Percentiles rank a stretch among this genome's conserved stretches.
These are phyloP conservation scores for Davidsoniella neocaledoniae DNA, from an alignment of 2,329 filamentous ascomycete species.

Conservation along the genomic window DNA sequence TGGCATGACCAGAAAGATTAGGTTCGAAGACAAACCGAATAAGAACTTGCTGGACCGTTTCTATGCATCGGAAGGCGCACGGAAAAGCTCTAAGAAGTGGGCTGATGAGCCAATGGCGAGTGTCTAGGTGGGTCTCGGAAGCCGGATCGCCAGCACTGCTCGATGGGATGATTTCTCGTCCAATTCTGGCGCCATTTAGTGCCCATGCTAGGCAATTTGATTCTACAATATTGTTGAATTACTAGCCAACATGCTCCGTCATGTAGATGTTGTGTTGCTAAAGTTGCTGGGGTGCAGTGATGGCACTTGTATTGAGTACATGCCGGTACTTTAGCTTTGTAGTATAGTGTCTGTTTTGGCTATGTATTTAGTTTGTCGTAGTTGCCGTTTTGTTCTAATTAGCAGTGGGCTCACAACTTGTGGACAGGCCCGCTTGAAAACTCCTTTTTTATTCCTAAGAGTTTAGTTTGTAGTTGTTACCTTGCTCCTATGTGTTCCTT, in stretches of 20 bases:
- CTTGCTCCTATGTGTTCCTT: background rate
- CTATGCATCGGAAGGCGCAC: background rate
- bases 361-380: background rate
- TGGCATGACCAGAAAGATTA: background rate
- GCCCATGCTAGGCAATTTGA: no score
- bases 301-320: background rate
- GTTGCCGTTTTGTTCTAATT: no score
- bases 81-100: no score
- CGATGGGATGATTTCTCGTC: slow-evolving; percentile 4
- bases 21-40: background rate
- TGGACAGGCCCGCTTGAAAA: no score
- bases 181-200: slow-evolving; percentile 1
- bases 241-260: background rate
- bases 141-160: background rate
- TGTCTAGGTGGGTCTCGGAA: slow-evolving; percentile 1
- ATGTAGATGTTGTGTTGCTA: background rate
- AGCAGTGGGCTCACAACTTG: no score
- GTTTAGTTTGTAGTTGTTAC: no score
- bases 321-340: background rate
- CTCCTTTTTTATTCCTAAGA: no score
- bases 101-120: background rate
- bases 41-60: background rate
- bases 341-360: no score
- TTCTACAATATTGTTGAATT: no score
- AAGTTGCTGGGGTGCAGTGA: background rate